phyloP scores from a whole-genome alignment of 1,284 basidiomycete species.

The Schizophyllum commune region DNA sequence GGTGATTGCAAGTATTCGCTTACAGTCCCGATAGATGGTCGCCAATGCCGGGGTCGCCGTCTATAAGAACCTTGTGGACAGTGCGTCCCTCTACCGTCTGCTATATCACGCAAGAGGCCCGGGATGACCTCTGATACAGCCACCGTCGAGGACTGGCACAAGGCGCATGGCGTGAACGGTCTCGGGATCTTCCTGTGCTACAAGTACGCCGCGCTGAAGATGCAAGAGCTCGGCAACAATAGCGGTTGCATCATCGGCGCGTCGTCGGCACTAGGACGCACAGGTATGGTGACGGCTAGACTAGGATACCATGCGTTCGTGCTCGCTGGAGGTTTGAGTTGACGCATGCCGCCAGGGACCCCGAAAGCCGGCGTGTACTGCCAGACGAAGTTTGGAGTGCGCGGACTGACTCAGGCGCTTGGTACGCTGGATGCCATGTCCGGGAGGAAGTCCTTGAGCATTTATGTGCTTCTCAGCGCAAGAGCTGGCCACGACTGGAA shows the following conservation, averaged over 20 bases:
- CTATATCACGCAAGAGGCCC: neutral
- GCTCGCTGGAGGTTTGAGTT: no score
- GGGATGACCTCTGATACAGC: slow-evolving; percentile 7
- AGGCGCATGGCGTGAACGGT: slow-evolving; percentile 24
- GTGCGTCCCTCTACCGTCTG: slow-evolving; percentile 5
- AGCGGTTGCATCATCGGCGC: slow-evolving; percentile 33
- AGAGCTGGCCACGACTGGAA: slow-evolving; percentile 33
- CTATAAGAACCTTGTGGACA: slow-evolving; percentile 12
- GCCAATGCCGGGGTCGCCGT: slow-evolving; percentile 23
- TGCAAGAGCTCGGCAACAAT: slow-evolving; percentile 29
- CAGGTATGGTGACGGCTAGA: slow-evolving; percentile 18
- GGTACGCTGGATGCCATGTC: slow-evolving; percentile 11
- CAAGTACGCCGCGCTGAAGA: slow-evolving; percentile 29
- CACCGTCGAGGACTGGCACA: slow-evolving; percentile 20
- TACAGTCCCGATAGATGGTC: slow-evolving; percentile 21
- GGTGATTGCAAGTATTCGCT: neutral
- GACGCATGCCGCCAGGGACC: no score
- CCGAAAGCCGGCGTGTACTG: slow-evolving; percentile 16
- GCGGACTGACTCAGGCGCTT: slow-evolving; percentile 19
- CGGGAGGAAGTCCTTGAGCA: slow-evolving; percentile 1
- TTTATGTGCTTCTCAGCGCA: slow-evolving; percentile 18
- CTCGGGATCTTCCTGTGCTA: slow-evolving; percentile 28
- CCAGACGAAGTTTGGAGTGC: slow-evolving; percentile 23
- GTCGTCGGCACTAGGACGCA: slow-evolving; percentile 26
- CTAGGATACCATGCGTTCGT: no score